Conservation (phyloP, 129 eudicot species). For the Flaveria trinervia region DNA sequence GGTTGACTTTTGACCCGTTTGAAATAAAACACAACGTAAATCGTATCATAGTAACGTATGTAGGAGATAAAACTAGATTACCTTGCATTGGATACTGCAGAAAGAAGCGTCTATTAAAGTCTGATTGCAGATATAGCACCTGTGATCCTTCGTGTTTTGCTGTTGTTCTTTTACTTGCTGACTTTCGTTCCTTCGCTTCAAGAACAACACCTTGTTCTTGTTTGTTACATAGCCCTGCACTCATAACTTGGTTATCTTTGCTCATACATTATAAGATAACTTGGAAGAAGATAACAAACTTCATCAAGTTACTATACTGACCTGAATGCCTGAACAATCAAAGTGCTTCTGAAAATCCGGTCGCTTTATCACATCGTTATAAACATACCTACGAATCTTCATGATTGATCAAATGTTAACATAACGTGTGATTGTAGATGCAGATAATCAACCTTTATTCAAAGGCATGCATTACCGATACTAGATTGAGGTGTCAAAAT, state of each 20-base stretch:
- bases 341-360: slow-evolving; percentile 49
- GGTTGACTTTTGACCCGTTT: background rate
- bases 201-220: slow-evolving; percentile 44
- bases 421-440: too few species aligned
- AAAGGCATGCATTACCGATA: too few species aligned
- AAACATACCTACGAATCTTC: slow-evolving; percentile 51
- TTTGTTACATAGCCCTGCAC: slow-evolving; percentile 51
- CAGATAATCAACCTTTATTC: too few species aligned
- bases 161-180: slow-evolving; percentile 31
- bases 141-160: slow-evolving; percentile 27
- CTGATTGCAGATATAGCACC: slow-evolving; percentile 43
- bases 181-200: slow-evolving; percentile 35
- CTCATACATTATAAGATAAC: background rate
- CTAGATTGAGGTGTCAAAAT: too few species aligned
- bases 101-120: slow-evolving; percentile 39
- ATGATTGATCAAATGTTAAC: background rate
- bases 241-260: background rate
- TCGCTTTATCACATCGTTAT: slow-evolving; percentile 43
- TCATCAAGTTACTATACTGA: slow-evolving; percentile 15
- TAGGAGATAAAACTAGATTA: background rate
- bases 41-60: background rate
- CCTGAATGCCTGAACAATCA: slow-evolving; percentile 56
- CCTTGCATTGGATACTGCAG: slow-evolving; percentile 57
- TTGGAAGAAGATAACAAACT: background rate
- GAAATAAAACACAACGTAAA: background rate